Percentiles rank a stretch among this genome's conserved stretches.
Conservation (phyloP, 2,329 filamentous ascomycete species). For the Colletotrichum australisinense region DNA sequence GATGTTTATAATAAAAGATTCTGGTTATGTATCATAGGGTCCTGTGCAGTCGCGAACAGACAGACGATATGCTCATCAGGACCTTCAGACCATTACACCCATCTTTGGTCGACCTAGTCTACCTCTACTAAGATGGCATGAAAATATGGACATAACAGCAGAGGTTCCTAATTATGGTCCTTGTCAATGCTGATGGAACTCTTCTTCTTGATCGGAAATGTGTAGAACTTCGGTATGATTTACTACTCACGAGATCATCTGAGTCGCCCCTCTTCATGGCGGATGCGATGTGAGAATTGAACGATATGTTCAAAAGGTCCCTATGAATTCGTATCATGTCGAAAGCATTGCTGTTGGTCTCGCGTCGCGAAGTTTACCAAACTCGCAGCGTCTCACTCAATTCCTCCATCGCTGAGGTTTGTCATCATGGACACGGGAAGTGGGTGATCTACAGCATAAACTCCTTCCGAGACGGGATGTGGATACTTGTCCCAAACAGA, state of each 20-base stretch:
- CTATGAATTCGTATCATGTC: not conserved
- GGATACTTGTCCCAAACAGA: not conserved
- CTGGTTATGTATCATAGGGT: no score
- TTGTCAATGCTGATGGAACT: no score
- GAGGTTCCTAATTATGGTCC: no score
- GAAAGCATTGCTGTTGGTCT: not conserved
- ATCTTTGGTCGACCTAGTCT: no score
- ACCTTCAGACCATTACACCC: no score
- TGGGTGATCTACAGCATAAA: not conserved
- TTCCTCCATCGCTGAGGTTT: not conserved
- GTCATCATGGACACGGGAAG: not conserved
- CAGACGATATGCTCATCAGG: no score
- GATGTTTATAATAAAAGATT: no score
- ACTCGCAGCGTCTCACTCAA: not conserved
- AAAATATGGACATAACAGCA: no score
- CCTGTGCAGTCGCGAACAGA: no score
- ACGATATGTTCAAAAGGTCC: not conserved
- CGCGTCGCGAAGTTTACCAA: not conserved
- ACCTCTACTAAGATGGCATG: no score
- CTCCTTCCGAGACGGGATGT: conserved; percentile 7
- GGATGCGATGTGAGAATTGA: not conserved
- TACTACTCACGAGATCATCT: not conserved
- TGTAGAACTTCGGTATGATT: accelerated
- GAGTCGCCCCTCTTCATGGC: not conserved
- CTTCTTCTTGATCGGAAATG: not conserved